phyloP scores from a whole-genome alignment of 2,329 filamentous ascomycete genomes.

The Sclerotiophoma versabilis region DNA sequence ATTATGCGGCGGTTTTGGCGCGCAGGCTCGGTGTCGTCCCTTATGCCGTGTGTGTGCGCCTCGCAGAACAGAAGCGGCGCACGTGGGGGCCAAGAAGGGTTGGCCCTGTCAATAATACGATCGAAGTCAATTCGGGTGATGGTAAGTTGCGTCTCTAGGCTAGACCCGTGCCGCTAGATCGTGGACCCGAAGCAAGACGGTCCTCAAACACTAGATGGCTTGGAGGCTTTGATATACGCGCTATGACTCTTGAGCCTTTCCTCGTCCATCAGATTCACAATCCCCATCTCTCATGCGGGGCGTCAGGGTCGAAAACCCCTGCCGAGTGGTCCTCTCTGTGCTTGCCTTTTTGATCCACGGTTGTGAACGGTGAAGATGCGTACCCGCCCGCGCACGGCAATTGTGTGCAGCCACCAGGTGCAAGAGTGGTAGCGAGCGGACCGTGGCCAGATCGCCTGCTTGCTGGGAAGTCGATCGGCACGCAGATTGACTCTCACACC shows the following conservation, averaged over 20 bases:
- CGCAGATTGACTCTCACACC: not conserved
- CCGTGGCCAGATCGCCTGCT: not conserved
- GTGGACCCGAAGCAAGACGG: not conserved
- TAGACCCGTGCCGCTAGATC: not conserved
- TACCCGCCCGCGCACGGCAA: not conserved
- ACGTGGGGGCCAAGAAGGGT: not conserved
- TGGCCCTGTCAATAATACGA: not conserved
- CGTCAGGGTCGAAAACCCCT: not conserved
- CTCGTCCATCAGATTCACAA: too few species aligned
- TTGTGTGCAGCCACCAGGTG: not conserved
- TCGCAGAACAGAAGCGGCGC: not conserved
- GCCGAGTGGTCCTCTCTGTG: not conserved
- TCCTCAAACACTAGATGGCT: not conserved
- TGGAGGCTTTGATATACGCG: too few species aligned
- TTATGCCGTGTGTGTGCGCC: not conserved
- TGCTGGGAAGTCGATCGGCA: not conserved
- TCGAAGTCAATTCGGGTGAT: not conserved
- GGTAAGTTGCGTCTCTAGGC: not conserved
- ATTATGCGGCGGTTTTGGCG: too few species aligned
- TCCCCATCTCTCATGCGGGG: not conserved
- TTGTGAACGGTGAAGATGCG: conserved; percentile 2
- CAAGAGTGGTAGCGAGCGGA: conserved; percentile 16
- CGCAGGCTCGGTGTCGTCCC: too few species aligned
- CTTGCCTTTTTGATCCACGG: not conserved
- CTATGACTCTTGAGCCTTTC: too few species aligned